Evolutionary conservation across 345 rosid genomes (phyloP).

Genomic region (Odontarrhena argentea): DNA sequence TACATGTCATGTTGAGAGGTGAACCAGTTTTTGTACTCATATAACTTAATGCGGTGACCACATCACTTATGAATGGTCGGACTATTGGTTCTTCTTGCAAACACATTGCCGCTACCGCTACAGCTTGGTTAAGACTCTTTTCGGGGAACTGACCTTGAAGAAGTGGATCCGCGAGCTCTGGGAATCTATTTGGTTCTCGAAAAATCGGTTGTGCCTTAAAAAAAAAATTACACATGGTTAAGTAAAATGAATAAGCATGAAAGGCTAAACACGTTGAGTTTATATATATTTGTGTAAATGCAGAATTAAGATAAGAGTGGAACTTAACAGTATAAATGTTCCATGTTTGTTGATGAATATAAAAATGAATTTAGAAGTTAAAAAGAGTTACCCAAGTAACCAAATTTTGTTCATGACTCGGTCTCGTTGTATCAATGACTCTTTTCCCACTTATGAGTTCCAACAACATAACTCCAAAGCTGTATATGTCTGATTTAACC

Average conservation of each 20-base stretch:
- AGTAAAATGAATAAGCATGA: not conserved
- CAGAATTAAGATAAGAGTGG: not conserved
- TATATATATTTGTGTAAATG: not conserved
- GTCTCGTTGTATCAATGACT: conserved; percentile 62
- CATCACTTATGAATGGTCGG: conserved; percentile 73
- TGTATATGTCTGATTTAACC: conserved; percentile 77
- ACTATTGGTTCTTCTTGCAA: conserved; percentile 64
- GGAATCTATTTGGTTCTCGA: conserved; percentile 54
- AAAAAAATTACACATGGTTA: conserved; percentile 7
- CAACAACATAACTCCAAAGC: conserved; percentile 80
- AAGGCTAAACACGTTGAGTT: not conserved
- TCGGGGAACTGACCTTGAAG: conserved; percentile 52
- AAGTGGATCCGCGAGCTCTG: conserved; percentile 65
- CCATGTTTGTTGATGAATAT: not conserved
- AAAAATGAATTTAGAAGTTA: conserved; percentile 1
- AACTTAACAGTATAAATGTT: not conserved
- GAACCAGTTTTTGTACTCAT: conserved; percentile 39
- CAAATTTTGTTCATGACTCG: conserved; percentile 59
- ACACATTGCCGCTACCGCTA: conserved; percentile 84
- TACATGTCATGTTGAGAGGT: not conserved
- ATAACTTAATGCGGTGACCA: conserved; percentile 65
- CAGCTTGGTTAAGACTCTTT: conserved; percentile 60
- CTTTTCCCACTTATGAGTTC: conserved; percentile 81
- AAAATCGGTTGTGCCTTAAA: conserved; percentile 68
- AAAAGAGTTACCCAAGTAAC: conserved; percentile 64